phyloP scores from a whole-genome alignment of 495 filamentous ascomycete genomes.

The Aspergillus ellipticus region DNA sequence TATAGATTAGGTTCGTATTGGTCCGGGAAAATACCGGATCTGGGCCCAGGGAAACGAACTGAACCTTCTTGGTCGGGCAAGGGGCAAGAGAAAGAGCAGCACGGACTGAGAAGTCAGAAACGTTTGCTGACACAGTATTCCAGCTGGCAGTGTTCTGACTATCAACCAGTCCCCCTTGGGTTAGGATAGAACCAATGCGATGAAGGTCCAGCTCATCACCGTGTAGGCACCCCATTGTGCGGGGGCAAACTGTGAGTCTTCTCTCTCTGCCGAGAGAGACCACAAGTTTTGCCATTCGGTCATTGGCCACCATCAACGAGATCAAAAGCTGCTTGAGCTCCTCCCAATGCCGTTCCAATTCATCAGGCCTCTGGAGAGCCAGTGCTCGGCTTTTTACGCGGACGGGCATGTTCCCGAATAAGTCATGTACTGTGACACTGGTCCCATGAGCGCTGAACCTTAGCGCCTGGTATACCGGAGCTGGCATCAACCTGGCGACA shows the following conservation, averaged over 20 bases:
- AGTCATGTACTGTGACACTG: conserved; percentile 71
- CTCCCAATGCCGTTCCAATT: conserved; percentile 69
- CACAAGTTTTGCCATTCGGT: conserved; percentile 29
- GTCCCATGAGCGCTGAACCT: conserved; percentile 65
- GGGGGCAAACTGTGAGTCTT: conserved; percentile 29
- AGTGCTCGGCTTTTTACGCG: conserved; percentile 78
- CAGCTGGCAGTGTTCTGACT: conserved; percentile 50
- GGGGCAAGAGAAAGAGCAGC: conserved; percentile 70
- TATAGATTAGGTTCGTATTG: conserved; percentile 65
- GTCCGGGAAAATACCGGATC: conserved; percentile 49
- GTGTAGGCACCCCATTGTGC: neutral
- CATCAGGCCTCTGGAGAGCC: conserved; percentile 41
- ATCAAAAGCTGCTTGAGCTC: conserved; percentile 55
- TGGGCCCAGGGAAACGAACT: conserved; percentile 77
- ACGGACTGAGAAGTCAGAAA: conserved; percentile 53
- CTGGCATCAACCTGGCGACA: conserved; percentile 64
- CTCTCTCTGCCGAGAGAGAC: conserved; percentile 27
- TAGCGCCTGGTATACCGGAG: conserved; percentile 57
- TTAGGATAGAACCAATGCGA: conserved; percentile 52
- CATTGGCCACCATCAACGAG: conserved; percentile 61
- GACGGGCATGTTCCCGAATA: conserved; percentile 96
- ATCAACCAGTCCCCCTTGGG: conserved; percentile 61
- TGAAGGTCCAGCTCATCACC: conserved; percentile 22
- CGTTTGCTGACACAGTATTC: conserved; percentile 64
- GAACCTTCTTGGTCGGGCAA: conserved; percentile 63